Percentiles rank a stretch among this genome's conserved stretches.
phyloP scores from a whole-genome alignment of 306 rosid species.

The Ammopiptanthus mongolicus region DNA sequence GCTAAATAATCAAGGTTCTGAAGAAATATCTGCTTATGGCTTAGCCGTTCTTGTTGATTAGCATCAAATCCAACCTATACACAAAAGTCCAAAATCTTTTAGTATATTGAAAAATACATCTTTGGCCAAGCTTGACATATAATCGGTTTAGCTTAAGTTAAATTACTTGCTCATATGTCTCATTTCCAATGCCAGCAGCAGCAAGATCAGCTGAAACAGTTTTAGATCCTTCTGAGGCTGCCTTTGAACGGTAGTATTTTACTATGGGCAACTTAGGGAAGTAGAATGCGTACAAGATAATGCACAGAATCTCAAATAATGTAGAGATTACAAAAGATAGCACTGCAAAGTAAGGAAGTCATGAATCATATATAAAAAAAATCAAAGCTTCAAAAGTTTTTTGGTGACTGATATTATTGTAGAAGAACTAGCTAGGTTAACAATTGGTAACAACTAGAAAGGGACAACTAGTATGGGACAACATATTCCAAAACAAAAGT shows the following conservation, averaged over 20 bases:
- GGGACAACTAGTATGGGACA: too few relatives aligned
- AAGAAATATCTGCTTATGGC: constrained; percentile 33
- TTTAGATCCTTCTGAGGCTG: constrained; percentile 54
- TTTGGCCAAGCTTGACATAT: neutral
- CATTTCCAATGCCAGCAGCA: constrained; percentile 38
- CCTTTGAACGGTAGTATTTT: constrained; percentile 46
- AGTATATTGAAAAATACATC: neutral
- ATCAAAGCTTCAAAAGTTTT: neutral
- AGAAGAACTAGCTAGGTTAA: neutral
- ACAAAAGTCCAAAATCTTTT: neutral
- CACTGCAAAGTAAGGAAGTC: constrained; percentile 32
- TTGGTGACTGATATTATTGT: neutral
- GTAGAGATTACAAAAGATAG: constrained; percentile 41
- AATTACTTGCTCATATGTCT: constrained; percentile 22
- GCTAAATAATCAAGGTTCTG: constrained; percentile 34
- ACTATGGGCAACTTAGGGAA: constrained; percentile 51
- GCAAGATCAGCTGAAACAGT: constrained; percentile 58
- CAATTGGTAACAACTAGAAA: too few relatives aligned
- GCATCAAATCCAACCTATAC: constrained; percentile 16
- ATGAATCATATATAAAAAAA: neutral
- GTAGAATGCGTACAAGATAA: constrained; percentile 44
- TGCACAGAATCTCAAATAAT: constrained; percentile 36
- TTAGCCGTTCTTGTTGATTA: constrained; percentile 23
- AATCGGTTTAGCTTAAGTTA: neutral
- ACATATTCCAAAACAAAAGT: too few relatives aligned